phyloP scores from a whole-genome alignment of 208 protist genomes.

The Leishmania arabica region DNA sequence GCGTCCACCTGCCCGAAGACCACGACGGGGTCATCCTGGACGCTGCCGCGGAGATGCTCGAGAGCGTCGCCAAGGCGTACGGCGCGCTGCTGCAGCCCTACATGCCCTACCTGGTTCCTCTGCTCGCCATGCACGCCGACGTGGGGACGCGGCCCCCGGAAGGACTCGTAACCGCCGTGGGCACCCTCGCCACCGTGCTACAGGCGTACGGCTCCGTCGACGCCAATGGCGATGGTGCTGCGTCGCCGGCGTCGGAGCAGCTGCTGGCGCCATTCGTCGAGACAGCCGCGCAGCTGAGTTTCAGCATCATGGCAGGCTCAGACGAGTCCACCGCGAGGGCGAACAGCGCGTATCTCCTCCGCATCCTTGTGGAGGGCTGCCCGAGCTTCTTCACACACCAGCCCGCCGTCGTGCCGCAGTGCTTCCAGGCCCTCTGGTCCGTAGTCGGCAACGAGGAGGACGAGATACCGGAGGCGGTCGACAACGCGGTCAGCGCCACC shows the following conservation, averaged over 20 bases:
- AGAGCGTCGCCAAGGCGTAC: conserved; percentile 77
- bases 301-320: conserved; percentile 48
- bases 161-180: conserved; percentile 66
- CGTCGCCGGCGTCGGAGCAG: conserved; percentile 15
- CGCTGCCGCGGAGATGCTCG: conserved; percentile 63
- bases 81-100: conserved; percentile 55
- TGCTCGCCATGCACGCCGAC: conserved; percentile 60
- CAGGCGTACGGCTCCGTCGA: conserved; percentile 44
- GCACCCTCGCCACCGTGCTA: conserved; percentile 56
- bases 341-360: conserved; percentile 74
- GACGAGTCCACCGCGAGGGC: conserved; percentile 68
- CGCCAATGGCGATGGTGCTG: not conserved
- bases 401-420: conserved; percentile 27
- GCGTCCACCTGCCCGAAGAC: conserved; percentile 51
- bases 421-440: conserved; percentile 40
- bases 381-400: conserved; percentile 33
- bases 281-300: conserved; percentile 42
- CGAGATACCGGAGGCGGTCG: conserved; percentile 74
- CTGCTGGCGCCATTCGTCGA: conserved; percentile 47
- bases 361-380: conserved; percentile 63
- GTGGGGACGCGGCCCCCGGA: conserved; percentile 54
- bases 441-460: conserved; percentile 39
- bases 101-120: conserved; percentile 47
- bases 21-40: conserved; percentile 80
- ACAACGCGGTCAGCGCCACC: conserved; percentile 87